A percentile compares a stretch with the other conserved stretches of the same genome.
Evolutionary conservation across 257 asterid genomes (phyloP).

Genomic region (Misopates orontium): DNA sequence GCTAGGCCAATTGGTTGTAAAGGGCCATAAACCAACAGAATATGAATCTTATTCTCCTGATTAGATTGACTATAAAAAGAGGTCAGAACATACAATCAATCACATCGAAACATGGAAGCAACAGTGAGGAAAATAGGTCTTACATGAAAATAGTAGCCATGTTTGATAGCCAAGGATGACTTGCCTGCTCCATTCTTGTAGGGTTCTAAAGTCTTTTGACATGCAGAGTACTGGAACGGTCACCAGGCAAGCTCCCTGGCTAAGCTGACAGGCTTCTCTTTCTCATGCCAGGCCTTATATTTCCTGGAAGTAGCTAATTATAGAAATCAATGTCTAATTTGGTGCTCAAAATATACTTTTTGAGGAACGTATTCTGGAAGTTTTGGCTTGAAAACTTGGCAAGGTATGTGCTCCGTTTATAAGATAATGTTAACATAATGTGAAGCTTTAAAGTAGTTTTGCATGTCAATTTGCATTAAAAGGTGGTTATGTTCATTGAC

Average conservation of each 20-base stretch:
- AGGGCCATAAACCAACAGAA: conserved; percentile 22
- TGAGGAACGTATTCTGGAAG: too few species aligned
- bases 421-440: too few species aligned
- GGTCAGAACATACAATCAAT: not conserved
- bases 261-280: conserved; percentile 39
- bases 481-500: too few species aligned
- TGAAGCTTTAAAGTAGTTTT: too few species aligned
- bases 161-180: conserved; percentile 54
- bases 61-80: conserved; percentile 24
- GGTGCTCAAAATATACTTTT: not conserved
- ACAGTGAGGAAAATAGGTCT: conserved; percentile 37
- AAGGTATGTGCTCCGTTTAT: too few species aligned
- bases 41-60: conserved; percentile 23
- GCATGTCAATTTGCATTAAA: too few species aligned
- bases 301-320: conserved; percentile 9
- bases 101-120: not conserved
- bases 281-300: conserved; percentile 48
- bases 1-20: conserved; percentile 8
- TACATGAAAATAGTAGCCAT: conserved; percentile 36
- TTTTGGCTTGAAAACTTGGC: too few species aligned
- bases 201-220: not conserved
- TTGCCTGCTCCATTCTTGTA: conserved; percentile 38
- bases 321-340: too few species aligned
- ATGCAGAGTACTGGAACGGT: conserved; percentile 23
- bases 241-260: conserved; percentile 55